Evolutionary conservation across 495 filamentous ascomycete genomes (phyloP).

Genomic region (Cercophora samala): DNA sequence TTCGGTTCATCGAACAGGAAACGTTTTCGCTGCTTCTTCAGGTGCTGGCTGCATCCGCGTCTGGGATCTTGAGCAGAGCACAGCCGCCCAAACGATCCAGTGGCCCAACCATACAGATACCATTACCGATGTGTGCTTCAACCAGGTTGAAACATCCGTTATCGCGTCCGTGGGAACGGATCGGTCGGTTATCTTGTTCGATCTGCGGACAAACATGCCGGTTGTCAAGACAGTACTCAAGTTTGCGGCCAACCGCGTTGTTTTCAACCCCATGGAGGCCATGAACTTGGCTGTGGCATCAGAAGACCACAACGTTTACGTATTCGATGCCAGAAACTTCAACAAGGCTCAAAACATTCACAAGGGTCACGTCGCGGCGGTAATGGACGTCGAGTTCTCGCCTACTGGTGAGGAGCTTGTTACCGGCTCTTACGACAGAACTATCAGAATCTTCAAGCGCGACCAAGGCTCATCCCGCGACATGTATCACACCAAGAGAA

Average conservation of each 20-base stretch:
- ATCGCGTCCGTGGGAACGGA: slow-evolving; percentile 80
- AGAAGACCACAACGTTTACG: slow-evolving; percentile 52
- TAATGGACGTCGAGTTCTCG: slow-evolving; percentile 94
- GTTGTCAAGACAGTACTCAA: slow-evolving; percentile 74
- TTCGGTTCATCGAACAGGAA: slow-evolving; percentile 70
- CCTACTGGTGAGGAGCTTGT: slow-evolving; percentile 95
- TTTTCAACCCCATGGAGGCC: slow-evolving; percentile 84
- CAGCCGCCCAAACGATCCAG: slow-evolving; percentile 72
- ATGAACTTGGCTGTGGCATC: slow-evolving; percentile 41
- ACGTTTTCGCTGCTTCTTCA: slow-evolving; percentile 72
- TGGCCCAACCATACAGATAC: slow-evolving; percentile 90
- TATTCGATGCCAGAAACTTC: slow-evolving; percentile 40
- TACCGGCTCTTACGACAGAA: slow-evolving; percentile 67
- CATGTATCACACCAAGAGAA: slow-evolving; percentile 95
- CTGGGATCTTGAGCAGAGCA: slow-evolving; percentile 63
- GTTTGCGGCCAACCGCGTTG: slow-evolving; percentile 77
- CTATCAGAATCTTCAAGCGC: slow-evolving; percentile 69
- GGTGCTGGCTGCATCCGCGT: slow-evolving; percentile 84
- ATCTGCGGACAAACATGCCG: slow-evolving; percentile 73
- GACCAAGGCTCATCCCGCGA: slow-evolving; percentile 80
- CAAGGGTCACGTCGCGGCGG: slow-evolving; percentile 92
- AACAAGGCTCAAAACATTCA: slow-evolving; percentile 72
- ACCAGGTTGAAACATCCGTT: slow-evolving; percentile 89
- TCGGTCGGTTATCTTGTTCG: slow-evolving; percentile 76
- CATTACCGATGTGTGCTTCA: slow-evolving; percentile 86